Evolutionary conservation across 306 rosid genomes (phyloP), one percentile per base, ranked within the genome.

Genomic region (Trifolium subterraneum): DNA sequence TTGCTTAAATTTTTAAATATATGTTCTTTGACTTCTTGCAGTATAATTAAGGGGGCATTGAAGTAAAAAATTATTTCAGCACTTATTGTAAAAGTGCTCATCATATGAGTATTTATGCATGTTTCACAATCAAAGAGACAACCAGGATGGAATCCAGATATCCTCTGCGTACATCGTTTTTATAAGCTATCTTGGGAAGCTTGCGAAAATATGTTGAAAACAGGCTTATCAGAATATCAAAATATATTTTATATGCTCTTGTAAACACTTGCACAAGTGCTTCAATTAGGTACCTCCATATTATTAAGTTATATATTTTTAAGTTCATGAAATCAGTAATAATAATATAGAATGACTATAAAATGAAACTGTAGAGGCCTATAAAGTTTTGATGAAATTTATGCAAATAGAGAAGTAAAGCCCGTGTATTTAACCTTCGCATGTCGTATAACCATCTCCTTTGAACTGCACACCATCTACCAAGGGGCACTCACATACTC

Each of bases 391-490:
- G 3, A 52, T 13, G 70, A 39, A 38, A 38, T 22, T 38, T 48
- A 58, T 58, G 59, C 65, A 77, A 78, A 70, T 31, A 48, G 20
- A 22, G 42, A 68, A 44, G 60, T 16, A 59, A 22, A 39, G 10
- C 38, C 7, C 1, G 8, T 11, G 70, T 13, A 64, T 78, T 70
- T 81, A 79, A 94, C 99, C 99, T 90, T 83, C 87, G 68, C 99
- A 94, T 9, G 78, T 79, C 35, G 90, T 92, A 79, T 94, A 94
- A 81, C 99, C 99, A 82, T 94, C 99, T 86, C 99, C 99, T 86
- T 92, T 94, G 82, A 94, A 94, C 80, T 92, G 96, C 87, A 94
- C 96, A 74, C 99, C 99, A 82, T 92, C 98, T 72, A 94, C 89
- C 58, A 88, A 75, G 50, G 99, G 99, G 83, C 99, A 94, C 77